phyloP scores from a whole-genome alignment of 768 basidiomycete species.

The Leccinum obscurum region DNA sequence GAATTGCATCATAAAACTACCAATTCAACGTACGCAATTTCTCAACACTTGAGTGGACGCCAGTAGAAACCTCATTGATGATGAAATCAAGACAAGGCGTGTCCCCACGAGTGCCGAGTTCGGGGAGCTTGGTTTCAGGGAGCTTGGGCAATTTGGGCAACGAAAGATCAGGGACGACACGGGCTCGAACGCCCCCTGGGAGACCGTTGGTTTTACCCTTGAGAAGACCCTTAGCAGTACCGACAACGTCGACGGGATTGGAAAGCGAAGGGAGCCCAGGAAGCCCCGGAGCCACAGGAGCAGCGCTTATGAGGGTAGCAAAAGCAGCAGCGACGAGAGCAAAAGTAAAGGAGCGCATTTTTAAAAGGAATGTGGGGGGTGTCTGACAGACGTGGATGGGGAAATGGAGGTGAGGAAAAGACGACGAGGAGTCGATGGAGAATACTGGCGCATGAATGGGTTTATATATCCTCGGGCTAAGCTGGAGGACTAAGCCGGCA shows the following conservation, averaged over 20 bases:
- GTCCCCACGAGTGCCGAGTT: neutral
- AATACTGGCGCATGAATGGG: neutral
- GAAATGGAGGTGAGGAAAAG: constrained; percentile 8
- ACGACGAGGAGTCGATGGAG: constrained; percentile 22
- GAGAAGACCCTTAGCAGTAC: neutral
- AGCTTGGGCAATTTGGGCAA: neutral
- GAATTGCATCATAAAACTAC: neutral
- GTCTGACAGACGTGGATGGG: constrained; percentile 7
- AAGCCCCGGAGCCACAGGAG: constrained; percentile 13
- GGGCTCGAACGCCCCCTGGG: neutral
- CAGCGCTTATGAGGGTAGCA: constrained; percentile 28
- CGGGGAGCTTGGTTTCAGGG: no score
- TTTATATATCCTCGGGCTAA: neutral
- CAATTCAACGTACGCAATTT: constrained; percentile 30
- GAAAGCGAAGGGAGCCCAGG: neutral
- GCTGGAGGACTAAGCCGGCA: no score
- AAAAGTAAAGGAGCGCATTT: constrained; percentile 38
- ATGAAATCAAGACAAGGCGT: constrained; percentile 27
- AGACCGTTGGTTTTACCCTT: neutral
- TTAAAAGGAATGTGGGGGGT: constrained; percentile 34
- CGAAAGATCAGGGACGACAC: neutral
- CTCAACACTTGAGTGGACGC: constrained; percentile 17
- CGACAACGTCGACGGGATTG: neutral
- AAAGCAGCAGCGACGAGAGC: constrained; percentile 31
- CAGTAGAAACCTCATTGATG: constrained; percentile 19